Evolutionary conservation across 176 grass and related monocot species (phyloP).

Genomic region (Oryza meridionalis): DNA sequence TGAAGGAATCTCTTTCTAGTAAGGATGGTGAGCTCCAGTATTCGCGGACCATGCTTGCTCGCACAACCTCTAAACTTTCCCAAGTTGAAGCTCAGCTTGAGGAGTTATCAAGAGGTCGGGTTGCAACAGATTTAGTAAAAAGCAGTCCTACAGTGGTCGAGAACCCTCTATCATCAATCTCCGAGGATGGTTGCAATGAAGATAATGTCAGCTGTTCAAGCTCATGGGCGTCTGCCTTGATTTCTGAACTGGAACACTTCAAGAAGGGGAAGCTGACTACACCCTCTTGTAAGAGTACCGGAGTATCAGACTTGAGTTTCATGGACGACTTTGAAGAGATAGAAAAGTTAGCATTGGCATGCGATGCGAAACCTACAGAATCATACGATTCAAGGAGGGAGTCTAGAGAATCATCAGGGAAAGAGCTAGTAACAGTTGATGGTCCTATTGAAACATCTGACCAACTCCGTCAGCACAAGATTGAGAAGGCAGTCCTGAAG

Average conservation of each 20-base stretch:
- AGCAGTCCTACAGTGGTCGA: constrained; percentile 45
- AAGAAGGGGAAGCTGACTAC: constrained; percentile 63
- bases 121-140: constrained; percentile 46
- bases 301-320: constrained; percentile 87
- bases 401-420: constrained; percentile 35
- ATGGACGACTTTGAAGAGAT: constrained; percentile 98
- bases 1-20: constrained; percentile 83
- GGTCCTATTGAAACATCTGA: constrained; percentile 23
- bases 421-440: constrained; percentile 59
- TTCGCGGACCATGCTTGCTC: constrained; percentile 62
- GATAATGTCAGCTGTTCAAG: constrained; percentile 79
- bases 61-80: constrained; percentile 68
- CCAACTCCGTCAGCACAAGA: constrained; percentile 38
- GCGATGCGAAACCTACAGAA: constrained; percentile 44
- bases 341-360: constrained; percentile 79
- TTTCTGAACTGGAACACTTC: constrained; percentile 92
- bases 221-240: constrained; percentile 85
- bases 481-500: constrained; percentile 61
- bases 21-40: constrained; percentile 69
- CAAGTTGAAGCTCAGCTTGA: constrained; percentile 73
- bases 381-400: constrained; percentile 42
- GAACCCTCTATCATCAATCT: constrained; percentile 59
- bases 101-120: constrained; percentile 50
- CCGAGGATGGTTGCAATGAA: constrained; percentile 49
- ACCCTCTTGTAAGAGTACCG: constrained; percentile 77